Percentiles rank a stretch among this genome's conserved stretches.
Evolutionary conservation across 768 basidiomycete genomes (phyloP).

Genomic region (Fomitopsis serialis): DNA sequence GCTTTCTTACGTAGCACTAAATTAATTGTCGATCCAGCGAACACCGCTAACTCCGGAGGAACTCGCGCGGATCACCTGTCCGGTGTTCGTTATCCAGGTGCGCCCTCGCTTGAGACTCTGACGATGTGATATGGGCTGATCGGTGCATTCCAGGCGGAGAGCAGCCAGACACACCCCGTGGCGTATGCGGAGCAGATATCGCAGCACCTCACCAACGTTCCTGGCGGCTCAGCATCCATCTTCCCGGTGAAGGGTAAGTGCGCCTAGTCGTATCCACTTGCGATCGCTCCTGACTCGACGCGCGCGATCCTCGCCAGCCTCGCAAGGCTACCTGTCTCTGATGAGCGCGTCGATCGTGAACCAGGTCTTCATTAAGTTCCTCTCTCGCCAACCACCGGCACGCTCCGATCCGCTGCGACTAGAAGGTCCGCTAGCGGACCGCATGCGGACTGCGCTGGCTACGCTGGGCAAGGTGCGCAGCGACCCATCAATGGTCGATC

Average conservation of each 20-base stretch:
- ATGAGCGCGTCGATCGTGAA: constrained; percentile 56
- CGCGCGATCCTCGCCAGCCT: constrained; percentile 1
- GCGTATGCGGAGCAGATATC: constrained; percentile 52
- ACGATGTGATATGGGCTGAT: not conserved
- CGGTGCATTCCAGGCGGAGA: constrained; percentile 45
- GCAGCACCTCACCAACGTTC: constrained; percentile 43
- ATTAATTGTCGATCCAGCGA: constrained; percentile 36
- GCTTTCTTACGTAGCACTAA: not conserved
- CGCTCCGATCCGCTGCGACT: constrained; percentile 44
- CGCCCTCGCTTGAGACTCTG: constrained; percentile 5
- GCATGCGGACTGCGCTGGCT: constrained; percentile 50
- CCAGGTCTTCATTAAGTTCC: constrained; percentile 57
- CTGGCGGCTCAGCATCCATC: constrained; percentile 39
- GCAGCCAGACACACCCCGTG: constrained; percentile 46
- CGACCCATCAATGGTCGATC: constrained; percentile 39
- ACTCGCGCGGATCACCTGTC: constrained; percentile 50
- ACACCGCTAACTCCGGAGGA: constrained; percentile 43
- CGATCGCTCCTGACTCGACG: not conserved
- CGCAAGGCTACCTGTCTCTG: constrained; percentile 48
- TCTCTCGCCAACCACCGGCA: constrained; percentile 45
- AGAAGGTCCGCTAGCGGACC: constrained; percentile 31
- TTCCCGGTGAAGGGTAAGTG: constrained; percentile 57
- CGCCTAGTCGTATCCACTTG: not conserved
- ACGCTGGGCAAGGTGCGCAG: constrained; percentile 47
- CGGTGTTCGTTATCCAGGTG: constrained; percentile 68